Evolutionary conservation across 371 early-diverging fungal genomes (phyloP).

Genomic region (Rhizopus stolonifer): DNA sequence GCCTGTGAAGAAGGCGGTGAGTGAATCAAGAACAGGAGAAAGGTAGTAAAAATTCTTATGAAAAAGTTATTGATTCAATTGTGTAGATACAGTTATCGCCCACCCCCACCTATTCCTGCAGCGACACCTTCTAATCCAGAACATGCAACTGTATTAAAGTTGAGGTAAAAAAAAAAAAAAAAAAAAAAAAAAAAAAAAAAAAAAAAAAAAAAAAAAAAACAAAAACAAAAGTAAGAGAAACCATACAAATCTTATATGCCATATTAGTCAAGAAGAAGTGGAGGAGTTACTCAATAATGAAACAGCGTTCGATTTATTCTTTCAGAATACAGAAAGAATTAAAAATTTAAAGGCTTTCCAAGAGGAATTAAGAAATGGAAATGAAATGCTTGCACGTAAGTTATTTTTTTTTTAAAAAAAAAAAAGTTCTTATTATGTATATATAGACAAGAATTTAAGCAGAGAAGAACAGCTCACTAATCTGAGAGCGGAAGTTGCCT

Average conservation of each 20-base stretch:
- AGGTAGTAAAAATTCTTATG: too few species aligned
- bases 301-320: constrained; percentile 57
- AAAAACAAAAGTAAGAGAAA: too few species aligned
- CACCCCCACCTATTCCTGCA: constrained; percentile 47
- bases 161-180: too few species aligned
- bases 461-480: constrained; percentile 46
- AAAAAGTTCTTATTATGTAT: neutral
- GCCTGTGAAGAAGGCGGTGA: constrained; percentile 27
- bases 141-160: constrained; percentile 14
- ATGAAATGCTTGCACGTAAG: constrained; percentile 60
- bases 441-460: constrained; percentile 50
- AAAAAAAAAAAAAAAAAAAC: too few species aligned
- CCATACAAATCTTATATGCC: neutral
- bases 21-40: constrained; percentile 16
- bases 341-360: constrained; percentile 51
- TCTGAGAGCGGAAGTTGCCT: constrained; percentile 39
- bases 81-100: constrained; percentile 39
- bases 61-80: too few species aligned
- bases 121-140: constrained; percentile 15
- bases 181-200: too few species aligned
- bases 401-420: neutral
- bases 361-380: constrained; percentile 56
- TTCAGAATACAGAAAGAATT: constrained; percentile 55
- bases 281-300: constrained; percentile 54
- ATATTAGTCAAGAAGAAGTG: constrained; percentile 40